These are phyloP conservation scores for Colletotrichum zoysiae DNA, from an alignment of 2,329 filamentous ascomycete genomes.

Conservation along the genomic window DNA sequence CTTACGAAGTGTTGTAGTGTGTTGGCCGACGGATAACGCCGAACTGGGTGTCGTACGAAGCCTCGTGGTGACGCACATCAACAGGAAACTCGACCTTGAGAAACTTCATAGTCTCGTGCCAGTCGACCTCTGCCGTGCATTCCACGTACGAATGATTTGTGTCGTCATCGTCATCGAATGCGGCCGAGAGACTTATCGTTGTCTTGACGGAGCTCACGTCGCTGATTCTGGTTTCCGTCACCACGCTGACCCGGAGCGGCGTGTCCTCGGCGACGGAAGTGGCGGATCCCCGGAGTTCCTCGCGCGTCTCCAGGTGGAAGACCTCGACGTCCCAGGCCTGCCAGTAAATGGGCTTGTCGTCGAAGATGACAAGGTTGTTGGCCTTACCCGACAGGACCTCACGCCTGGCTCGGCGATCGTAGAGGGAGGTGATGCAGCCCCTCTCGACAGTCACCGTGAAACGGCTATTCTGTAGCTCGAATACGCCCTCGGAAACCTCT, in stretches of 20 bases:
- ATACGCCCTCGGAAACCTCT: slow-evolving; percentile 63
- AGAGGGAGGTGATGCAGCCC: slow-evolving; percentile 72
- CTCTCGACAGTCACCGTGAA: slow-evolving; percentile 66
- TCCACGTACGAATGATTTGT: slow-evolving; percentile 65
- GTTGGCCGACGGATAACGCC: slow-evolving; percentile 75
- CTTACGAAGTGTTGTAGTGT: slow-evolving; percentile 75
- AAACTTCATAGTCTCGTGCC: slow-evolving; percentile 78
- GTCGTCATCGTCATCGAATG: slow-evolving; percentile 47
- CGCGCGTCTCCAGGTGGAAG: slow-evolving; percentile 73
- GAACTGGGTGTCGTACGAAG: slow-evolving; percentile 77
- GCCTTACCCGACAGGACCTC: slow-evolving; percentile 72
- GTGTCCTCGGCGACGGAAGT: slow-evolving; percentile 65
- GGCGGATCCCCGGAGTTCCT: slow-evolving; percentile 65
- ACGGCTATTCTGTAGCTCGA: slow-evolving; percentile 68
- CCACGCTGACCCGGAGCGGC: slow-evolving; percentile 68
- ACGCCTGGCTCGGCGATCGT: slow-evolving; percentile 67
- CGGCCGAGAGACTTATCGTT: slow-evolving; percentile 69
- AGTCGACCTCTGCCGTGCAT: slow-evolving; percentile 73
- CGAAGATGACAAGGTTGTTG: slow-evolving; percentile 75
- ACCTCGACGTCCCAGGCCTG: slow-evolving; percentile 80
- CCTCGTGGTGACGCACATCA: slow-evolving; percentile 73
- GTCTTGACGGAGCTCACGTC: slow-evolving; percentile 75
- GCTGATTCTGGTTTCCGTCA: slow-evolving; percentile 72
- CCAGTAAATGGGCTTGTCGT: slow-evolving; percentile 79
- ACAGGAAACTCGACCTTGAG: slow-evolving; percentile 79